Percentiles rank a stretch among this genome's conserved stretches.
These are phyloP conservation scores for Fusarium dimerum DNA, from an alignment of 2,329 filamentous ascomycete genomes.

Conservation along the genomic window DNA sequence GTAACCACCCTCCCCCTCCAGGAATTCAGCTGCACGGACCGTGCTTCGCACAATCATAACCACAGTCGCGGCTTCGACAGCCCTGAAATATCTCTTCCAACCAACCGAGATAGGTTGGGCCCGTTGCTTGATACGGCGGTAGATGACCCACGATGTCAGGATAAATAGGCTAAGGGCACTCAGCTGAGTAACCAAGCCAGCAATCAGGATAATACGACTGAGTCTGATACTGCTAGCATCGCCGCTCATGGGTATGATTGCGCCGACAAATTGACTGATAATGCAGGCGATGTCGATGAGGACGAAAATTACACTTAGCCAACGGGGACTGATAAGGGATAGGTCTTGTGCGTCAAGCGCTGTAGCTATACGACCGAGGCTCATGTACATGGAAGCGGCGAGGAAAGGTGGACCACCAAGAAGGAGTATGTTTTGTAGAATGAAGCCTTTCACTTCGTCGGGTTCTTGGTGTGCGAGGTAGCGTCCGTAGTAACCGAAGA, in stretches of 20 bases:
- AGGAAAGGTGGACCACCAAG: constrained; percentile 42
- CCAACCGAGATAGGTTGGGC: not conserved
- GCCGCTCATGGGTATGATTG: constrained; percentile 7
- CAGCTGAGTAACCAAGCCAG: constrained; percentile 5
- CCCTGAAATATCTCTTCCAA: not conserved
- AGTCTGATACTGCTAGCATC: not conserved
- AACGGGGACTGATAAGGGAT: constrained; percentile 28
- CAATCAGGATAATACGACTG: constrained; percentile 1
- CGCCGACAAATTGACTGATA: constrained; percentile 1
- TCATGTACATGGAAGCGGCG: constrained; percentile 45
- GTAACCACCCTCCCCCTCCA: no score
- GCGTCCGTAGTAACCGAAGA: no score
- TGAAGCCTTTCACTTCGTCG: constrained; percentile 18
- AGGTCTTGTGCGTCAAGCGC: constrained; percentile 38
- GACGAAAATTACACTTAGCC: constrained; percentile 6
- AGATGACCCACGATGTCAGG: not conserved
- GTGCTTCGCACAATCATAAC: not conserved
- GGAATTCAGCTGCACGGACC: not conserved
- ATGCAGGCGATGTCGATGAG: constrained; percentile 4
- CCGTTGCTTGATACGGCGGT: not conserved
- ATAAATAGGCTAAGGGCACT: constrained; percentile 1
- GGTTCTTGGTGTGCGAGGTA: no score
- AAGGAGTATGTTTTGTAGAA: constrained; percentile 41
- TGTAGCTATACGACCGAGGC: constrained; percentile 36
- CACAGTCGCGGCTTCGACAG: not conserved